These are phyloP conservation scores for Dryas octopetala DNA, from an alignment of 306 rosid genomes.

Conservation along the genomic window DNA sequence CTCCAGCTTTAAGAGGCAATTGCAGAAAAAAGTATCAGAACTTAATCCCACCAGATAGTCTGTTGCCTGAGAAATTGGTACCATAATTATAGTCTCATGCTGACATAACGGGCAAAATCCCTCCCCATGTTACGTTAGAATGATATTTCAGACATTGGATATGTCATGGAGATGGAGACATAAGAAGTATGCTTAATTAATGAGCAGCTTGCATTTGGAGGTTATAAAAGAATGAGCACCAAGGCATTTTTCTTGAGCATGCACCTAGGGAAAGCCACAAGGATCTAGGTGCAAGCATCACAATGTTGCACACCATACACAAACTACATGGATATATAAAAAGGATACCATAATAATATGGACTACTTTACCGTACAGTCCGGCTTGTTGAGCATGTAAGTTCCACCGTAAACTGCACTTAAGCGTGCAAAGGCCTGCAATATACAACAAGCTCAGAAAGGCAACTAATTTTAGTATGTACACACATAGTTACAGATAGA, in stretches of 20 bases:
- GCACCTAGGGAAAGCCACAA: background rate
- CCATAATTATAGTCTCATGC: too few relatives aligned
- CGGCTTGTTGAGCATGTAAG: constrained; percentile 83
- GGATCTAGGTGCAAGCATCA: background rate
- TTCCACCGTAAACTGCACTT: constrained; percentile 87
- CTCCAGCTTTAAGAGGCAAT: too few relatives aligned
- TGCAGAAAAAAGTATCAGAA: too few relatives aligned
- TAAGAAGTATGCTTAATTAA: too few relatives aligned
- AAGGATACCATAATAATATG: background rate
- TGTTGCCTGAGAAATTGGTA: too few relatives aligned
- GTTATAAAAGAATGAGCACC: too few relatives aligned
- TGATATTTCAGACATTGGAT: too few relatives aligned
- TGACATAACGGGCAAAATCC: too few relatives aligned
- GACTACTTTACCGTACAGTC: constrained; percentile 59
- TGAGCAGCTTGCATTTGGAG: too few relatives aligned
- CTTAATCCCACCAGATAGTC: too few relatives aligned
- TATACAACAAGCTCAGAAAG: background rate
- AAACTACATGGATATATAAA: background rate
- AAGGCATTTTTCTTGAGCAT: background rate
- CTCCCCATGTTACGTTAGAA: too few relatives aligned
- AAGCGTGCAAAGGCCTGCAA: constrained; percentile 74
- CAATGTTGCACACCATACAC: background rate
- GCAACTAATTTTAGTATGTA: constrained; percentile 18
- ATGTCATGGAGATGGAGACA: too few relatives aligned
- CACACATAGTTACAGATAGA: background rate